phyloP scores from a whole-genome alignment of 768 basidiomycete species.

The Lentinula lateritia region DNA sequence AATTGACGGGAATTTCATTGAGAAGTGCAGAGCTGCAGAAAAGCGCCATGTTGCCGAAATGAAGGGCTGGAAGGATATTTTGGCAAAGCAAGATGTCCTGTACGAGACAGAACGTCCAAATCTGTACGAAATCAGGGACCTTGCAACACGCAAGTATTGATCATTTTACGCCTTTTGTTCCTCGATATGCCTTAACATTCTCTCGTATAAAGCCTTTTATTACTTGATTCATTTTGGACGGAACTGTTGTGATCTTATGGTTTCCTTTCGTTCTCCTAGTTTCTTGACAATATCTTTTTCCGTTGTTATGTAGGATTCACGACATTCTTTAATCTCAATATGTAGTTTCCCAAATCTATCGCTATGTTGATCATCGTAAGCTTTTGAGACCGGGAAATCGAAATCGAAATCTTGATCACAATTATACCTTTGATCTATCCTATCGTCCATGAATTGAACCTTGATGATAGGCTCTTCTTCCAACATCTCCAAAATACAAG shows the following conservation, averaged over 20 bases:
- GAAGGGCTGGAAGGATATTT: constrained; percentile 64
- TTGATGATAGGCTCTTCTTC: constrained; percentile 3
- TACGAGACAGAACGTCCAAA: constrained; percentile 53
- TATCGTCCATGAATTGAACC: background rate
- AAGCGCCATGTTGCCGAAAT: constrained; percentile 80
- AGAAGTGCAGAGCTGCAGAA: constrained; percentile 71
- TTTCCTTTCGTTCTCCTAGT: constrained; percentile 9
- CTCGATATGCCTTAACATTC: constrained; percentile 8
- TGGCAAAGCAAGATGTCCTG: constrained; percentile 31
- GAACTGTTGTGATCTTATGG: constrained; percentile 19
- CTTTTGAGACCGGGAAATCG: background rate
- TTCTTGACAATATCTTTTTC: constrained; percentile 7
- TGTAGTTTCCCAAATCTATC: constrained; percentile 24
- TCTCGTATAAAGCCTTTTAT: constrained; percentile 16
- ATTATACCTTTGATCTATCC: too few species aligned
- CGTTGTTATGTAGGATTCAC: background rate
- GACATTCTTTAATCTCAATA: constrained; percentile 17
- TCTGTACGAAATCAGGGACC: constrained; percentile 77
- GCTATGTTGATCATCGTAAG: background rate
- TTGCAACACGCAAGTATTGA: constrained; percentile 82
- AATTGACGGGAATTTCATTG: constrained; percentile 69
- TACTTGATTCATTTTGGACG: constrained; percentile 14
- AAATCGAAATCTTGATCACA: background rate
- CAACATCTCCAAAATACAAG: constrained; percentile 22
- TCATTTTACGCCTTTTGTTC: constrained; percentile 12